Evolutionary conservation across 2,329 filamentous ascomycete species (phyloP).

Genomic region (Ophioceras dolichostomum): DNA sequence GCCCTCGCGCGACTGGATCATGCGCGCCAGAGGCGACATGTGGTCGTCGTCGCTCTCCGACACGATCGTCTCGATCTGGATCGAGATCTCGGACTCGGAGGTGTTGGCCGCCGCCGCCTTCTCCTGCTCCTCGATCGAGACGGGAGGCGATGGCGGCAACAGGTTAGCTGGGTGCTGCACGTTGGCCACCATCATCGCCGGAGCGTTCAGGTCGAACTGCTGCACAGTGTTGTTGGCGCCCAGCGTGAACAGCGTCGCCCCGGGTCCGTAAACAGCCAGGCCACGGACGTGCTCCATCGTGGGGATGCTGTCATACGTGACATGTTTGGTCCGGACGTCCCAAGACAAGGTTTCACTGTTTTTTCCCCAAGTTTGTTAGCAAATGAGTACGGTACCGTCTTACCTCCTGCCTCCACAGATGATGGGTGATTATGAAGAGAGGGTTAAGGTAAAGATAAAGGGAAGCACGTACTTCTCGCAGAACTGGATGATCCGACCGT

Average conservation of each 20-base stretch:
- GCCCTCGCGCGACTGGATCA: constrained; percentile 44
- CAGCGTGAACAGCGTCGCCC: constrained; percentile 83
- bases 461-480: constrained; percentile 63
- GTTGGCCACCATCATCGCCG: constrained; percentile 68
- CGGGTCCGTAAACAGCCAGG: constrained; percentile 78
- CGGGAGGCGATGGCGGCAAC: constrained; percentile 69
- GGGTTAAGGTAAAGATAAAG: neutral
- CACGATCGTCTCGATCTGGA: constrained; percentile 44
- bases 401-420: no score
- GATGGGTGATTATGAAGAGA: no score
- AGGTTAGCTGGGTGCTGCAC: constrained; percentile 75
- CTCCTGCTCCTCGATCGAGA: constrained; percentile 63
- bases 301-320: constrained; percentile 79
- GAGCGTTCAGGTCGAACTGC: constrained; percentile 86
- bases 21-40: constrained; percentile 62
- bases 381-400: no score
- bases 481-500: constrained; percentile 87
- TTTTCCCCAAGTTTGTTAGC: constrained; percentile 18
- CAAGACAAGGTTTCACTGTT: constrained; percentile 78
- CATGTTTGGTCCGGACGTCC: constrained; percentile 97
- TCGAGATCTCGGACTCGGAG: constrained; percentile 43
- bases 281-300: constrained; percentile 72
- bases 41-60: constrained; percentile 69
- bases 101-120: constrained; percentile 35
- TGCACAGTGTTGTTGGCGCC: constrained; percentile 82